Evolutionary conservation across 176 grass and related monocot species (phyloP), one percentile per base, ranked within the genome.

Genomic region (Saccharum spontaneum): DNA sequence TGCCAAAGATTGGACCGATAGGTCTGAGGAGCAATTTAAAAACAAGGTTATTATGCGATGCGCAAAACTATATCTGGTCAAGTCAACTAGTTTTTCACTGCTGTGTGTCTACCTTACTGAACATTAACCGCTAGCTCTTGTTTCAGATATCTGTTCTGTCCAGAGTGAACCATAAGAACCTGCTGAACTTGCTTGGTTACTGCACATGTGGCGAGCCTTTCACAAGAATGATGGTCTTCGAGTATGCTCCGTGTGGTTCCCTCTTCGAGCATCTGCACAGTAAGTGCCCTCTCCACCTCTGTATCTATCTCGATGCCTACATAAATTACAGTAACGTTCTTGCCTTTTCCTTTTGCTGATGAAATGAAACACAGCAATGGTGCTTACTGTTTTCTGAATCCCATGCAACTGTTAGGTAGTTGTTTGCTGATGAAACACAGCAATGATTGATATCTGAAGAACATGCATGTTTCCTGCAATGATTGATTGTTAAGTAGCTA

Each of bases 161-260:
- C 1, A 54, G 50, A 54, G 50, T 54, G 17, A 54, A 54, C 50
- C 50, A 54, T 7, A 54, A 54, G 50, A 54, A 54, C 17, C 1
- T 54, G 50, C 5, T 54, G 6, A 54, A 54, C 50, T 54, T 54
- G 50, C 50, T 54, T 20, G 50, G 50, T 54, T 54, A 54, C 50
- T 54, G 50, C 50, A 7, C 50, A 15, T 48, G 45, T 7, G 86
- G 90, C 7, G 81, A 87, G 41, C 97, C 91, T 4, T 95, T 98
- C 67, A 94, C 91, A 30, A 86, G 93, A 41, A 98, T 98, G 93
- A 78, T 98, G 87, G 88, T 90, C 30, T 91, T 98, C 2, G 97
- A 98, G 73, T 95, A 98, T 34, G 88, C 93, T 30, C 90, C 93
- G 20, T 59, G 54, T 7, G 54, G 54, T 59, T 59, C 54, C 54